Evolutionary conservation across 148 eudicot genomes (phyloP), one percentile per base, ranked within the genome.

Genomic region (Rhododendron ovatum): DNA sequence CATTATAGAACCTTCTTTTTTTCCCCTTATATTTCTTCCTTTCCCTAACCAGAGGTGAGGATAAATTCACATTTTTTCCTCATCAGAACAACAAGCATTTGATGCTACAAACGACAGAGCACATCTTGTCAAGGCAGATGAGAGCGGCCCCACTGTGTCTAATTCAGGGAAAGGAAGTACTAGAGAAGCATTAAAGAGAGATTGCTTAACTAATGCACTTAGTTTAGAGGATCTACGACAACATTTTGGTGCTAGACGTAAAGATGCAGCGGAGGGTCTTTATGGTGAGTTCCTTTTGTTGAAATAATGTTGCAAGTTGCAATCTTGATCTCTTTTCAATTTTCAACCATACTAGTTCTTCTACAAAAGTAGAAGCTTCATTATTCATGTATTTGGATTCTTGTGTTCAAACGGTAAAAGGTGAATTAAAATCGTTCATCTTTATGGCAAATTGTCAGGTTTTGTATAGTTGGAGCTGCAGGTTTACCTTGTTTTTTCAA

Each of bases 11-110:
- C 88, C 61, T 93, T 94, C 39, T 65, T 93, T 93, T 89, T 75
- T 96, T 94, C 79, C 90, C 92, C 4, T 95, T 94, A 86, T 95
- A 96, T 33, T 96, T 94, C 15, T 93, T 91, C 86, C 4, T 65
- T 65, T 65, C 71, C 28, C 71, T 1, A 65, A 65, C 30, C 4
- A n/a, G 33, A n/a, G 71, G 71, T 1, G 14, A 65, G 71, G 28
- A 65, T 2, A 65, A 65, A 39, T 65, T 24, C 11, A 65, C 71
- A 1, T n/a, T 65, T 65, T 65, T n/a, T 0, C 8, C 71, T 65
- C 65, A 59, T 59, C 65, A 59, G n/a, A 59, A 61, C 12, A 20
- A 18, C 65, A 18, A 59, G 65, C 71, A 59, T 59, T 20, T 59
- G 65, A 20, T 59, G 71, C 71, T 24, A 65, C 71, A 65, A 9